Evolutionary conservation across 257 asterid genomes (phyloP), one percentile per base, ranked within the genome.

Genomic region (Solanum sparsipilum): DNA sequence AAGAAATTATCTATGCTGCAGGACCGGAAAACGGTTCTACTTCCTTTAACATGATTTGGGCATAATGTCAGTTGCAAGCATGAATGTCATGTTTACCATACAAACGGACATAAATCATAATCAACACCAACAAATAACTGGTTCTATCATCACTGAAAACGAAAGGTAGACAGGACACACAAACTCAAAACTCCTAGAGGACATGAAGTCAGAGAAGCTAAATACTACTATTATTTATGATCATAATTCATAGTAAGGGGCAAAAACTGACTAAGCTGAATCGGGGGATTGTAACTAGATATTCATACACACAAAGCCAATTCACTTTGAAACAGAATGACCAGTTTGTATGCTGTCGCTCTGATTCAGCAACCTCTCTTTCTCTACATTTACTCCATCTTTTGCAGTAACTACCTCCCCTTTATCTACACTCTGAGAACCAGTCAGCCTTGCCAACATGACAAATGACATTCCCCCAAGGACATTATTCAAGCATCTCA

Each of bases 391-490:
- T 36, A 56, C 84, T 75, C 65, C 93, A n/a, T 82, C 90, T 71
- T 84, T 91, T 11, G 58, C 13, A 32, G 75, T 31, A 56, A 65
- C 92, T 20, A 18, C 65, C 83, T 86, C 88, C 38, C 90, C 90
- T 58, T 89, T 92, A 23, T 88, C 91, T 10, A 91, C 93, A 46
- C 94, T 93, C 82, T 95, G 99, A 3, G 98, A 94, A 38, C 99
- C 99, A 1, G 99, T 95, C 74, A 96, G 65, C 94, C 98, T 93
- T 18, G 99, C 99, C 93, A 96, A 89, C 6, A 93, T 68, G 56
- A 95, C 99, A 83, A 96, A 96, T 1, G 98, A 89, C 96, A 95
- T 90, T 56, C 99, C 99, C 10, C 99, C 99, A 25, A 95, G 94
- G 18, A 95, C 91, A 88, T 96, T 96, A 73, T 95, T 95, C 91